Conservation (phyloP, 257 asterid species). For the Coffea canephora region DNA sequence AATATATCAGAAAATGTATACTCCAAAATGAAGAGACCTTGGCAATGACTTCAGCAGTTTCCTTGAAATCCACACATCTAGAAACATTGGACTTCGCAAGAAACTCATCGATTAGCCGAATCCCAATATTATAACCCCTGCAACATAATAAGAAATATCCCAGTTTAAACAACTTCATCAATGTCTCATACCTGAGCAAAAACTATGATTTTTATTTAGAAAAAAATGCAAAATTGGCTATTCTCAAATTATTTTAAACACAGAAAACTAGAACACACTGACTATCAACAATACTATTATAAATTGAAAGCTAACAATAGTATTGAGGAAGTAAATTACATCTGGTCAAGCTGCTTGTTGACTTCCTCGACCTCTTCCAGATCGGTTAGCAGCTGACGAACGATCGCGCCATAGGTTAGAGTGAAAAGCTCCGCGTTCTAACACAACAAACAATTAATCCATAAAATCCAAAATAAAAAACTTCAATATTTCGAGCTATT, state of each 20-base stretch:
- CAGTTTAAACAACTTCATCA: background rate
- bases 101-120: slow-evolving; percentile 83
- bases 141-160: background rate
- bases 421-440: slow-evolving; percentile 95
- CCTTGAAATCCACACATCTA: slow-evolving; percentile 89
- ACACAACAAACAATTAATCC: background rate
- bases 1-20: background rate
- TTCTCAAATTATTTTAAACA: background rate
- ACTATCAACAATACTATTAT: background rate
- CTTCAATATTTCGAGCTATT: no score
- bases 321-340: slow-evolving; percentile 33
- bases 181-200: background rate
- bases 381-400: slow-evolving; percentile 93
- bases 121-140: slow-evolving; percentile 94
- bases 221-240: no score
- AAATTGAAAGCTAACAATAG: background rate
- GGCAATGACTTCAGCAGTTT: slow-evolving; percentile 96
- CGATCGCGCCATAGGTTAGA: slow-evolving; percentile 88
- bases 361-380: slow-evolving; percentile 99
- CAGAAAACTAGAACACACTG: no score
- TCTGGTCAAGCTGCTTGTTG: slow-evolving; percentile 94
- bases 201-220: no score
- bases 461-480: background rate
- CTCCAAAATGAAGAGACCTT: slow-evolving; percentile 45
- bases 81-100: slow-evolving; percentile 88